Base-by-base conservation (phyloP, 768 basidiomycete genomes). In the Suillus luteus region DNA sequence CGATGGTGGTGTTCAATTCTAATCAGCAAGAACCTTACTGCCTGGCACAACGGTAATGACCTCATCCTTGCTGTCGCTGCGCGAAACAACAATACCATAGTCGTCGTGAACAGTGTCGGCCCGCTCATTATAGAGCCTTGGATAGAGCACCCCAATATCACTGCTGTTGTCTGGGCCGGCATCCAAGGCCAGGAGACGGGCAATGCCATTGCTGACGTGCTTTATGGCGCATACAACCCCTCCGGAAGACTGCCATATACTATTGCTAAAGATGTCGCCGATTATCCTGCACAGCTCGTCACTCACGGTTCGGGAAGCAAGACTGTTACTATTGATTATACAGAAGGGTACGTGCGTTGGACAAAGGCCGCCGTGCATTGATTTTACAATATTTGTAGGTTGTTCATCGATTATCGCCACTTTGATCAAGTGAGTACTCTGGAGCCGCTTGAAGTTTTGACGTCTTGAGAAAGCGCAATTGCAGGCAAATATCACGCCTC, bases 141-240 rank as follows among this genome's bases (percentile, higher is more conserved):
- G 90, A 85, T 88, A 58, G 85, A 88, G 9, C 84, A 90, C 72
- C 85, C 86, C 3, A 92, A 92, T 66, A 81, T 92, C 55, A 89
- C 88, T 37, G 89, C 87, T n/a, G 86, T 89, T 67, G 24, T 87
- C 5, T 91, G 88, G 88, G 88, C 88, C 7, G 87, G 88, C 31
- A 68, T 85, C 11, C 82, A 82, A n/a, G 90, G 90, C 27, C 80
- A 86, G 66, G 90, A 92, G 77, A 80, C 82, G 1, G 91, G 91
- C 0, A 90, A 90, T 67, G 73, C 87, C 0, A 76, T 93, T n/a
- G 81, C 82, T 4, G 91, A 92, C 67, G 81, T 93, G 2, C 76
- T 92, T 0, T 92, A 86, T 66, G 91, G 91, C 3, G 78, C 76
- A 33, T 86, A 82, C 75, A 91, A 89, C 68, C 89, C 90, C 0